Evolutionary conservation across 2,329 filamentous ascomycete genomes (phyloP).

Genomic region (Ceratocystis destructans): DNA sequence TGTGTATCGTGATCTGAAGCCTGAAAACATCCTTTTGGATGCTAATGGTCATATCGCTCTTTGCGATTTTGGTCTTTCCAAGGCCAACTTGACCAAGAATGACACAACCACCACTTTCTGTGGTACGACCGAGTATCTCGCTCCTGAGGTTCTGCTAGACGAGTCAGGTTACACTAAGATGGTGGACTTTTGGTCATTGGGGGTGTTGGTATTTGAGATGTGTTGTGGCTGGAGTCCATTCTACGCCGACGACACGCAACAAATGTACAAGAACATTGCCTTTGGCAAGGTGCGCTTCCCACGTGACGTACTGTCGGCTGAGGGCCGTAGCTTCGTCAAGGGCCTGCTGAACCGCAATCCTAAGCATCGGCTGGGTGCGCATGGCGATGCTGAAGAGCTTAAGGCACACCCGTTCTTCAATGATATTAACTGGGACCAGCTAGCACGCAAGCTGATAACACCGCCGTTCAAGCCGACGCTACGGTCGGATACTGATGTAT

Average conservation of each 20-base stretch:
- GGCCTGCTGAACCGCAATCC: conserved; percentile 93
- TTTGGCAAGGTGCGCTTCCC: conserved; percentile 98
- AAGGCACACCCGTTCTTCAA: conserved; percentile 90
- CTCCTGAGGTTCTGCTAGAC: conserved; percentile 86
- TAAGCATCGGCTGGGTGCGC: conserved; percentile 83
- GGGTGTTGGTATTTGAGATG: conserved; percentile 97
- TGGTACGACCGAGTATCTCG: conserved; percentile 93
- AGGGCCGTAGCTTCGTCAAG: conserved; percentile 96
- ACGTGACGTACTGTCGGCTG: conserved; percentile 80
- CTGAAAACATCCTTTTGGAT: conserved; percentile 92
- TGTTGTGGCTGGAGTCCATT: conserved; percentile 99
- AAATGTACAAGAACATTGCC: conserved; percentile 99
- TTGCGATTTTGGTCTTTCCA: conserved; percentile 94
- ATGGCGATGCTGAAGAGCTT: conserved; percentile 80
- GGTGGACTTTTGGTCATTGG: conserved; percentile 98
- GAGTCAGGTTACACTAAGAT: conserved; percentile 98
- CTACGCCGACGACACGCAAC: conserved; percentile 96
- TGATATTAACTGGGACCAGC: conserved; percentile 82
- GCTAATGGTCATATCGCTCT: conserved; percentile 96
- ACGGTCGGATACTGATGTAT: conserved; percentile 89
- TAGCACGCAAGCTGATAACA: conserved; percentile 81
- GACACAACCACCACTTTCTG: conserved; percentile 98
- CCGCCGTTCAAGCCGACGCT: conserved; percentile 97
- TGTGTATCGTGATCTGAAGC: conserved; percentile 93
- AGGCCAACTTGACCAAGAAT: conserved; percentile 92